phyloP scores from a whole-genome alignment of 2,329 filamentous ascomycete species.

The Nemania sp. region DNA sequence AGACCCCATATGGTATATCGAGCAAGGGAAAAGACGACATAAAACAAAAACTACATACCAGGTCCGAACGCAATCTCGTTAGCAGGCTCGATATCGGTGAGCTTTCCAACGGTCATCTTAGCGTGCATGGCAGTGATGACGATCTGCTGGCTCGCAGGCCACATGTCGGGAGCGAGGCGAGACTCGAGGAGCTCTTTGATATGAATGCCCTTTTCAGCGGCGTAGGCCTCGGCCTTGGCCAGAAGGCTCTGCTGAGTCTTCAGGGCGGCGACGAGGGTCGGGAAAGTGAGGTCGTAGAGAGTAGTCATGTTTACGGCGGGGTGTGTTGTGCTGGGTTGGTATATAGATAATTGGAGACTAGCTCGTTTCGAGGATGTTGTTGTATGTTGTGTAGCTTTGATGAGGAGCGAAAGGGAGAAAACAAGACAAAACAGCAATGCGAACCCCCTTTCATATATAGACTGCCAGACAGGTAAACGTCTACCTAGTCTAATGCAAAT shows the following conservation, averaged over 20 bases:
- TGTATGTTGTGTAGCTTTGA: slow-evolving; percentile 16
- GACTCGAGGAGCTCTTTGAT: slow-evolving; percentile 48
- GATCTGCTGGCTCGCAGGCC: slow-evolving; percentile 58
- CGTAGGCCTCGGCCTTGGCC: slow-evolving; percentile 52
- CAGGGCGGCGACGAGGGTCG: slow-evolving; percentile 50
- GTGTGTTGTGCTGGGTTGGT: neutral
- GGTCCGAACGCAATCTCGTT: slow-evolving; percentile 47
- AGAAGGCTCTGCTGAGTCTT: slow-evolving; percentile 53
- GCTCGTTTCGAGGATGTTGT: slow-evolving; percentile 1
- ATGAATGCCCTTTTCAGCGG: slow-evolving; percentile 47
- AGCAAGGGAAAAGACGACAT: neutral
- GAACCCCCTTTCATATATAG: slow-evolving; percentile 33
- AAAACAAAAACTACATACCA: slow-evolving; percentile 35
- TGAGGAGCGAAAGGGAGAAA: slow-evolving; percentile 8
- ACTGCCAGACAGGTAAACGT: slow-evolving; percentile 1
- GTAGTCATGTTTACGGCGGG: slow-evolving; percentile 47
- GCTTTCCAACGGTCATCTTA: slow-evolving; percentile 50
- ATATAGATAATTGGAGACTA: neutral
- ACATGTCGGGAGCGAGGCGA: slow-evolving; percentile 58
- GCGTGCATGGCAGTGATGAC: slow-evolving; percentile 43
- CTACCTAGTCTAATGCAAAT: too few relatives aligned
- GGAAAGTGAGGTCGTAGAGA: slow-evolving; percentile 57
- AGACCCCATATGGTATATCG: too few relatives aligned
- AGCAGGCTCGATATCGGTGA: slow-evolving; percentile 50
- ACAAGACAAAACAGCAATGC: neutral